Evolutionary conservation across 805 yeast species (phyloP).

Genomic region (Candida silvatica): DNA sequence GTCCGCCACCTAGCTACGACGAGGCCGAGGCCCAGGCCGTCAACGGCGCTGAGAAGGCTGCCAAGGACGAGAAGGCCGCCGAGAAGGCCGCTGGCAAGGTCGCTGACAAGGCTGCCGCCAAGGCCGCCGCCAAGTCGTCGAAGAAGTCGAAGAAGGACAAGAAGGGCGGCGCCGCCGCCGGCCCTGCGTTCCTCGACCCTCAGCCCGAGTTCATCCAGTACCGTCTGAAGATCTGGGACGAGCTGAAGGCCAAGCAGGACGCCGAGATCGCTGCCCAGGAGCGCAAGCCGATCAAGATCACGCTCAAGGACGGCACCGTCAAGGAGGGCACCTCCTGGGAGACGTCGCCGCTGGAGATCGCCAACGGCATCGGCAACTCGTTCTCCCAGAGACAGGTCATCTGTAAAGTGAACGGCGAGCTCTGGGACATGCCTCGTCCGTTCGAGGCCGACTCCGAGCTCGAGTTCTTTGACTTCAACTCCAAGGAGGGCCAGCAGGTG

Average conservation of each 20-base stretch:
- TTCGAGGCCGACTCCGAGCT: conserved; percentile 62
- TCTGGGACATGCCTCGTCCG: conserved; percentile 96
- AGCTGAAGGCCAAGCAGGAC: conserved; percentile 70
- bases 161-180: conserved; percentile 25
- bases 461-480: conserved; percentile 84
- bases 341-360: conserved; percentile 83
- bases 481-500: conserved; percentile 90
- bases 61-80: conserved; percentile 1
- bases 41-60: neutral
- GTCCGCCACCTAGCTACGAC: neutral
- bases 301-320: conserved; percentile 78
- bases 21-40: neutral
- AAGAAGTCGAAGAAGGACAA: conserved; percentile 17
- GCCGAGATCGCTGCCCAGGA: conserved; percentile 57
- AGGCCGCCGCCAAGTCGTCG: conserved; percentile 5
- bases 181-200: conserved; percentile 50
- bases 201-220: conserved; percentile 79
- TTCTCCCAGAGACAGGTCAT: conserved; percentile 85
- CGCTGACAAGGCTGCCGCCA: conserved; percentile 4
- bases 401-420: conserved; percentile 78
- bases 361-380: conserved; percentile 76
- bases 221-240: conserved; percentile 72
- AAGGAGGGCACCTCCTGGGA: conserved; percentile 81
- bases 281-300: conserved; percentile 56
- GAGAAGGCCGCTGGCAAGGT: conserved; percentile 6